Base-by-base conservation (phyloP, 169 alveolate species). In the Plasmodium vivax region DNA sequence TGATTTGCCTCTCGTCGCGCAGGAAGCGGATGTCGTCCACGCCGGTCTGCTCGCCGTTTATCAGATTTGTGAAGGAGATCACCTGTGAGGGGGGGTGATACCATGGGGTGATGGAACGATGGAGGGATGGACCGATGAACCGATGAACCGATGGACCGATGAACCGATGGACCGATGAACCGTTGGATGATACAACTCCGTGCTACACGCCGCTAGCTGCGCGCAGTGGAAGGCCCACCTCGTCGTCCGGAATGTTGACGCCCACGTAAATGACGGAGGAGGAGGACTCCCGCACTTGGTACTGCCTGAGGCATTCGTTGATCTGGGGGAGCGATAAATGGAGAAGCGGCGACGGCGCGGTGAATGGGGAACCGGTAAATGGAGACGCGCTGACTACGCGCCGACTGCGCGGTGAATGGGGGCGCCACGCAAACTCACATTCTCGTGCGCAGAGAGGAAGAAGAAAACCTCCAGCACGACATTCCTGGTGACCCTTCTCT, bases 201-300 rank as follows among this genome's bases (percentile, higher is more conserved):
- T 43, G 62, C 7, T 19, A 51, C 62, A 23, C 62, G 62, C 62
- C 23, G 2, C 23, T 8, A 51, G 4, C 9, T 51, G 62, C 27
- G 27, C n/a, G 23, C 12, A 6, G n/a, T 43, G 38, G 43, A 54
- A 7, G 12, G 16, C 34, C 71, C 68, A 87, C 93, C 54, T 77
- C 58, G 4, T 87, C 93, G 19, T 54, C 45, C 6, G 93, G 27
- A 75, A 87, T 47, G 32, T 87, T 87, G 32, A 87, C 47, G 34
- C 93, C 93, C 3, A 87, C 93, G 82, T 87, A 87, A 87, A 87
- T 87, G 68, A 87, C 43, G 10, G 93, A 87, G 16, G 85, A 56
- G 16, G 93, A 75, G 27, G 77, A 58, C 3, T 74, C 58, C 43
- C 71, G 80, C 62, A 87, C 16, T 79, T 87, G 80, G 83, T 87